Evolutionary conservation across 306 rosid species (phyloP), one percentile per base, ranked within the genome.

Genomic region (Rosa persica): DNA sequence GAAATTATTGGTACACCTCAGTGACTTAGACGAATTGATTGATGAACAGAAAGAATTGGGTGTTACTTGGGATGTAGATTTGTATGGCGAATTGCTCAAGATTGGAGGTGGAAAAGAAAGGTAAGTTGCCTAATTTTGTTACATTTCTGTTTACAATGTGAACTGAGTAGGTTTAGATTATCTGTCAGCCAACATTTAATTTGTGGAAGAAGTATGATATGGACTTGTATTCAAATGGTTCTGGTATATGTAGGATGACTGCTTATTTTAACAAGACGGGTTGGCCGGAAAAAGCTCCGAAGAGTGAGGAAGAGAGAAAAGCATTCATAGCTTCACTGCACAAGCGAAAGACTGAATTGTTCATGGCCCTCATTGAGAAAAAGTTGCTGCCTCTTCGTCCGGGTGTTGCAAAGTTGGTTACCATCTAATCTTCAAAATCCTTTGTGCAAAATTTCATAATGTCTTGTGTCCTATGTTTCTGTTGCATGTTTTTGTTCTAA

Each of bases 31-130:
- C 62, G 40, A 15, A 61, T 81, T 81, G 82, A 81, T 23, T 34
- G 72, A 73, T 34, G 70, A 67, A 43, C 87, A 95, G 98, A 93
- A 76, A 88, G 96, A 89, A 81, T 86, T 95, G 86, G 96, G 97
- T 8, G 91, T 91, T 78, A 87, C 93, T 0, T 93, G 99, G 99
- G 96, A 91, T 83, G 99, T 95, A 44, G 97, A 95, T 61, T 89
- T 95, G 88, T 95, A 92, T 9, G 98, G 98, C 11, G 96, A 95
- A 78, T 83, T 95, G 81, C 98, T 95, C 87, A 92, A 95, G 84
- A 95, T 95, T 81, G 98, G 98, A 81, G 98, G 98, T 60, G 98
- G 98, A 79, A 95, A 95, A 84, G 98, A 95, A 90, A 87, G 98
- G 98, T 92, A 70, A 20, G 12, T 20, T 16, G 60, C 61, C 40